These are phyloP conservation scores for Tuctoria greenei DNA, from an alignment of 176 grass and related monocot species.

Conservation along the genomic window DNA sequence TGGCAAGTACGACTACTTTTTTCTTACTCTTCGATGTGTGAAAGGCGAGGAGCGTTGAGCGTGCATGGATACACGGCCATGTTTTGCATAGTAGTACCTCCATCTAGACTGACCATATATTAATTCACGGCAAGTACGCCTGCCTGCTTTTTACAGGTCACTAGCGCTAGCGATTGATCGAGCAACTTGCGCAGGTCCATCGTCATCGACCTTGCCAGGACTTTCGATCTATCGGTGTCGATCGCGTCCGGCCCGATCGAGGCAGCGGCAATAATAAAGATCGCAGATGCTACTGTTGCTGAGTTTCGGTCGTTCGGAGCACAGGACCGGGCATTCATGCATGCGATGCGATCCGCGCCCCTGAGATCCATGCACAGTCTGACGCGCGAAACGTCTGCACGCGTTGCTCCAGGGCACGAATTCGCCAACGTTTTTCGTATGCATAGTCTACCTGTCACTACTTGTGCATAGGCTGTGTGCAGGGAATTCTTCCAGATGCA, in stretches of 20 bases:
- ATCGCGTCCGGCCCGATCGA: background rate
- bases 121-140: background rate
- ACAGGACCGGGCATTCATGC: background rate
- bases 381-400: background rate
- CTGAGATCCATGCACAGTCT: constrained; percentile 19
- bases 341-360: no score
- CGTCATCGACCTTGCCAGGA: no score
- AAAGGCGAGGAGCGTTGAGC: no score
- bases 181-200: no score
- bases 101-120: background rate
- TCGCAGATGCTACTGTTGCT: background rate
- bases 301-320: background rate
- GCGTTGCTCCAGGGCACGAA: background rate
- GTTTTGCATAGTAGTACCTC: background rate
- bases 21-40: background rate
- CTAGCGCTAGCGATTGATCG: no score
- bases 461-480: no score
- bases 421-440: background rate
- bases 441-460: background rate
- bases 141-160: background rate
- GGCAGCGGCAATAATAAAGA: background rate
- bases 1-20: background rate
- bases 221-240: background rate
- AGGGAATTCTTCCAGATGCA: no score
- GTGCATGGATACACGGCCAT: background rate